Base-by-base conservation (phyloP, 306 rosid species). In the Vachellia collinsii region DNA sequence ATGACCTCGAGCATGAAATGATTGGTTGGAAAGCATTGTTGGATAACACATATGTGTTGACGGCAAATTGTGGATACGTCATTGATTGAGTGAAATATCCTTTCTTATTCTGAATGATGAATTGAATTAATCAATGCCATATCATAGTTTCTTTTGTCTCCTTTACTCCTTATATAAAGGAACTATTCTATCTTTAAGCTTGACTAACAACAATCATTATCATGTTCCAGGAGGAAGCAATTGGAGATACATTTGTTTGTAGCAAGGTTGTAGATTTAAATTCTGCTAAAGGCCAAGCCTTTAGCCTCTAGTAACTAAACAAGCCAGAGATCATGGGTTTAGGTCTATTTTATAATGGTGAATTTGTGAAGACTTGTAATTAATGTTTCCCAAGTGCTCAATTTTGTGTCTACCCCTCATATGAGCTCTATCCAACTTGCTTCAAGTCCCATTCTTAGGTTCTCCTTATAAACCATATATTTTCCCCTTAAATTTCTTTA, bases 271-370 rank as follows among this genome's bases (percentile, higher is more conserved):
- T 37, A 10, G 5, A 22, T 59, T 23, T 10, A 23, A 9, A 9
- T 22, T 20, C 36, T 11, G 63, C 25, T 20, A 8, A 56, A 51
- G 25, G 25, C 12, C 63, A 4, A 7, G 8, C 2, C 63, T 29
- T 56, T 29, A 3, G 17, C 17, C 6, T 7, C 23, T 2, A 29
- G 34, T 2, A 2, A 2, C 34, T 29, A 29, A 29, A 29, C 1
- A 29, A 29, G 34, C 34, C 2, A 29, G 34, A 2, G 2, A 17
- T 76, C 42, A 8, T 4, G 19, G n/a, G 43, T 62, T 29, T 62
- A n/a, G 38, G 44, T 44, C n/a, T n/a, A n/a, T n/a, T 29, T 81
- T 58, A 64, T 78, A 56, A 89, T 89, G 97, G 91, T 56, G 43
- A 89, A 83, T 85, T 62, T 85, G 81, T 83, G 88, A 78, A 88